These are phyloP conservation scores for Xylariaceae sp. DNA, from an alignment of 2,329 filamentous ascomycete species.

Conservation along the genomic window DNA sequence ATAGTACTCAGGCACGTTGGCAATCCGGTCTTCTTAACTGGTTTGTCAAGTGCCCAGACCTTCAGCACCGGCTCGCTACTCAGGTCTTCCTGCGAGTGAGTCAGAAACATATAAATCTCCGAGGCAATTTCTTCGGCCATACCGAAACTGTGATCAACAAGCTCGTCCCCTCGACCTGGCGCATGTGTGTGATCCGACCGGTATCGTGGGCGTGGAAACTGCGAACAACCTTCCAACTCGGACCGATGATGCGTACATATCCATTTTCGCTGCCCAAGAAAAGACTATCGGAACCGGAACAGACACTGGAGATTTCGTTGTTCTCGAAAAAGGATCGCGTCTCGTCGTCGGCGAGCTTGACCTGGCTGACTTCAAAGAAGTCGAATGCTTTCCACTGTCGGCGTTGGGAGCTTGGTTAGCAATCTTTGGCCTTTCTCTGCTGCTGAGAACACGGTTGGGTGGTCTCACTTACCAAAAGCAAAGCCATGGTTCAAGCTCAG, in stretches of 20 bases:
- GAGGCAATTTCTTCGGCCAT: conserved; percentile 5
- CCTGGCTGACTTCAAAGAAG: conserved; percentile 93
- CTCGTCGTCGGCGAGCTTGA: conserved; percentile 76
- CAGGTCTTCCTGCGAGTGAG: conserved; percentile 67
- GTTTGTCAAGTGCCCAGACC: conserved; percentile 95
- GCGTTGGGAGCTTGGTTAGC: conserved; percentile 12
- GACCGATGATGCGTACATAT: conserved; percentile 79
- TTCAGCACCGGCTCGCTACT: conserved; percentile 84
- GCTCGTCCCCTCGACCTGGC: conserved; percentile 82
- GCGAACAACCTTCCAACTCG: conserved; percentile 79
- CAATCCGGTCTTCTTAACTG: conserved; percentile 86
- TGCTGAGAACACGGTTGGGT: background rate
- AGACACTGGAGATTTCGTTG: conserved; percentile 76
- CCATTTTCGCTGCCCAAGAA: conserved; percentile 87
- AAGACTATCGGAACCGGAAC: conserved; percentile 81
- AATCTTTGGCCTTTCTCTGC: background rate
- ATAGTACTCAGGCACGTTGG: conserved; percentile 86
- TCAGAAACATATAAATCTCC: conserved; percentile 24
- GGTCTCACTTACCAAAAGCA: conserved; percentile 30
- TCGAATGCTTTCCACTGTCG: conserved; percentile 98
- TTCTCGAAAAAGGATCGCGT: conserved; percentile 75
- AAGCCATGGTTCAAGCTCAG: conserved; percentile 27
- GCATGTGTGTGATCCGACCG: conserved; percentile 83
- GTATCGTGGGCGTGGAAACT: conserved; percentile 83
- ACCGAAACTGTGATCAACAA: conserved; percentile 77